Evolutionary conservation across 176 grass and related monocot species (phyloP).

Genomic region (Zoysia pacifica): DNA sequence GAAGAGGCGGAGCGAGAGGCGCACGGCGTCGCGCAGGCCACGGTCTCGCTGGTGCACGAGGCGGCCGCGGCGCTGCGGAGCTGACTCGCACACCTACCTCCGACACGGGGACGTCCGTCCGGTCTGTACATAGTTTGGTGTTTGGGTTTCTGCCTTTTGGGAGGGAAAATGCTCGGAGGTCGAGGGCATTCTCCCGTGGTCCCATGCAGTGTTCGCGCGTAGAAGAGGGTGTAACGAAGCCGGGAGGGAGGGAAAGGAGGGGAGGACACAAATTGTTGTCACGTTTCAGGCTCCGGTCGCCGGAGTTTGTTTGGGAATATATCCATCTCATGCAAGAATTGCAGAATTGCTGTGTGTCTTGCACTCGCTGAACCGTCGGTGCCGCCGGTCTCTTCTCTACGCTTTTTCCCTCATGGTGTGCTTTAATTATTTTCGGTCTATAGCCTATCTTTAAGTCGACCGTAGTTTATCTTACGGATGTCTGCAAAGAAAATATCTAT

Average conservation of each 20-base stretch:
- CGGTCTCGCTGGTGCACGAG: slow-evolving; percentile 56
- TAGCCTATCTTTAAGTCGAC: slow-evolving; percentile 6
- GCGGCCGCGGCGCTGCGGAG: slow-evolving; percentile 48
- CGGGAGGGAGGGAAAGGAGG: background rate
- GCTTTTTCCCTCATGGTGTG: background rate
- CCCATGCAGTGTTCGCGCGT: background rate
- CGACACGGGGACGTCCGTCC: background rate
- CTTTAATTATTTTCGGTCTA: background rate
- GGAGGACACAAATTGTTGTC: slow-evolving; percentile 25
- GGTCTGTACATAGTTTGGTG: background rate
- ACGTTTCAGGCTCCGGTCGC: slow-evolving; percentile 14
- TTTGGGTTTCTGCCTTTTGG: background rate
- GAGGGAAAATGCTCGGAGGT: background rate
- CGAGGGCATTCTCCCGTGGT: slow-evolving; percentile 7
- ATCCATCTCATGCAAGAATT: background rate
- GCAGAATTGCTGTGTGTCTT: slow-evolving; percentile 23
- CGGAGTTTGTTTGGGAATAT: slow-evolving; percentile 34
- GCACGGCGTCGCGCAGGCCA: slow-evolving; percentile 51
- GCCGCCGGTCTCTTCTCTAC: background rate
- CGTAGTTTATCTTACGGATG: background rate
- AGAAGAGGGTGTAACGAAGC: slow-evolving; percentile 13
- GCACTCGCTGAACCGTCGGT: slow-evolving; percentile 3
- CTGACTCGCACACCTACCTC: background rate
- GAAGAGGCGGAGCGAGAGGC: slow-evolving; percentile 49
- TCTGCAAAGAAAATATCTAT: background rate